Percentiles rank a stretch among this genome's conserved stretches.
phyloP scores from a whole-genome alignment of 1,284 basidiomycete species.

The Ceratobasidium sp. region DNA sequence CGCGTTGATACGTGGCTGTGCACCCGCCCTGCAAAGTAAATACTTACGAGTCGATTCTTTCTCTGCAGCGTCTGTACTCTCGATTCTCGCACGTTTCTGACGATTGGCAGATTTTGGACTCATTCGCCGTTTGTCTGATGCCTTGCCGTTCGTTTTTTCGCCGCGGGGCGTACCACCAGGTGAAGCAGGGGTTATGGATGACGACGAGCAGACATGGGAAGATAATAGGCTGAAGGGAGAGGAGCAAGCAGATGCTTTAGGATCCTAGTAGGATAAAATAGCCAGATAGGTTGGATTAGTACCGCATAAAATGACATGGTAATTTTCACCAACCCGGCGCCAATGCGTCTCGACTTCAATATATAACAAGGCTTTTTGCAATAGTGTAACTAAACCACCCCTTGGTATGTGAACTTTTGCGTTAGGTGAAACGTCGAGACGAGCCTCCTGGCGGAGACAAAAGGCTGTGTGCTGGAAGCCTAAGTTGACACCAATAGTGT shows the following conservation, averaged over 20 bases:
- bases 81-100: constrained; percentile 41
- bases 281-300: neutral
- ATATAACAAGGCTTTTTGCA: constrained; percentile 83
- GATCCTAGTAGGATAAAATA: constrained; percentile 26
- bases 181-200: constrained; percentile 18
- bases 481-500: constrained; percentile 48
- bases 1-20: constrained; percentile 32
- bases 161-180: constrained; percentile 24
- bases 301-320: constrained; percentile 28
- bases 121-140: constrained; percentile 39
- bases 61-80: constrained; percentile 8
- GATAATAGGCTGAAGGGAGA: constrained; percentile 44
- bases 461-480: constrained; percentile 84
- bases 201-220: constrained; percentile 39
- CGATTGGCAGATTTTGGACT: constrained; percentile 41
- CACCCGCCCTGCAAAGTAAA: neutral
- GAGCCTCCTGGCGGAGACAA: constrained; percentile 73
- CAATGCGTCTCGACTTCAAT: constrained; percentile 86
- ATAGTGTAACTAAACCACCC: constrained; percentile 81
- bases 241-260: constrained; percentile 23
- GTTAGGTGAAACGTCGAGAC: constrained; percentile 71
- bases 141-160: constrained; percentile 19
- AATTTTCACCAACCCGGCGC: constrained; percentile 48
- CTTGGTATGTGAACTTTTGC: constrained; percentile 69
- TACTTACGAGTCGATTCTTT: constrained; percentile 35